Evolutionary conservation across 345 rosid species (phyloP), one percentile per base, ranked within the genome.

Genomic region (Rhizophora apiculata): DNA sequence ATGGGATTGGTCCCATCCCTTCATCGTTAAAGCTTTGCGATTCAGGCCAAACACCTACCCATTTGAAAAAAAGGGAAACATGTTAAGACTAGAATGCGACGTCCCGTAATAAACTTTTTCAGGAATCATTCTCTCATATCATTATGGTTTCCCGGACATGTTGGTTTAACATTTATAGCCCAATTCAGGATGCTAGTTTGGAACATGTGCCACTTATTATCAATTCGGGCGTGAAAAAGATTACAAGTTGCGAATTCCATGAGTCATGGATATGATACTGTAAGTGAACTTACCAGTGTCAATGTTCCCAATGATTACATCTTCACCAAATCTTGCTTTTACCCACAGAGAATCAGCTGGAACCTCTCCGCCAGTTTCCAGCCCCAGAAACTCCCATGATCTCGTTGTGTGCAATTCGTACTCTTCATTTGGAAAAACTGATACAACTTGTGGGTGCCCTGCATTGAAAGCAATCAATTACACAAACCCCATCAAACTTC

Each of bases 21-120:
- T 84, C 80, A 24, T 84, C 90, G 64, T 74, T 71, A 62, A 88
- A 88, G 76, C 92, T 85, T 76, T 80, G 79, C 16, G 90, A 84
- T 67, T 85, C 89, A 0, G 88, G 85, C 92, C 90, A 88, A 63
- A 88, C 85, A 53, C 92, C 92, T 82, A 24, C 37, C 21, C 55
- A 57, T 60, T 69, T 69, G 32, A n/a, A 5, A 13, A 67, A 22
- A 51, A 18, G 16, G 18, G n/a, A 11, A n/a, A 37, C 13, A 26
- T 29, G 46, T 46, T 2, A 3, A 36, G 43, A 5, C 20, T 11
- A 8, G n/a, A 2, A 16, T 13, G 8, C 7, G 21, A 53, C 62
- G 30, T 24, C 51, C 29, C 21, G 13, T 51, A 30, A 52, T 60
- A 32, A 58, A 13, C 3, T 13, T 13, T 43, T 43, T 43, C 37